Conservation (phyloP, 371 early-diverging fungal species). For the Mucor plumbeus region DNA sequence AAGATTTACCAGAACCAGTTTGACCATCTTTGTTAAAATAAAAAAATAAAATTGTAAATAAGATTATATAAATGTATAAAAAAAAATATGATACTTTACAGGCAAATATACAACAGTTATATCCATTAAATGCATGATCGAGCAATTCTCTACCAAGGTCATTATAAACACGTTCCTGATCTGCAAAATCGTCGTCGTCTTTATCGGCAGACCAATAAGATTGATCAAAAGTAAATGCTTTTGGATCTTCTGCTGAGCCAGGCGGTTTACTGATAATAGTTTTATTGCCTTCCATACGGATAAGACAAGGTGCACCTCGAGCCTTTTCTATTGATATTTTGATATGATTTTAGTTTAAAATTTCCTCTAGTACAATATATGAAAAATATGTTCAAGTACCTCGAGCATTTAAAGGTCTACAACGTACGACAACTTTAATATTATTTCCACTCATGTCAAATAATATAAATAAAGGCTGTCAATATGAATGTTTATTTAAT, state of each 20-base stretch:
- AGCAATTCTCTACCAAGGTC: constrained; percentile 76
- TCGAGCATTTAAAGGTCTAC: constrained; percentile 31
- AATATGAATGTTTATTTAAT: background rate
- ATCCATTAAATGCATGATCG: constrained; percentile 86
- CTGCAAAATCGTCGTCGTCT: constrained; percentile 64
- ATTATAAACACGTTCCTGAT: constrained; percentile 80
- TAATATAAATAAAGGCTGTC: background rate
- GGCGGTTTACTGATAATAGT: constrained; percentile 62
- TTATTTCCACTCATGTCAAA: constrained; percentile 26
- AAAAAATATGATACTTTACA: constrained; percentile 50
- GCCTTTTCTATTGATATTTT: constrained; percentile 52
- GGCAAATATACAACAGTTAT: constrained; percentile 87
- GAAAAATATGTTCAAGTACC: constrained; percentile 12
- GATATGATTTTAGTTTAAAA: background rate
- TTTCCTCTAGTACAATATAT: background rate
- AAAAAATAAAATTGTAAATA: constrained; percentile 13
- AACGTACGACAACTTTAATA: constrained; percentile 33
- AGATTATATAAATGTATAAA: background rate
- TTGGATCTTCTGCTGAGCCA: constrained; percentile 32
- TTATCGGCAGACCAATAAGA: constrained; percentile 82
- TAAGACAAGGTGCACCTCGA: constrained; percentile 58
- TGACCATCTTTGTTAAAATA: constrained; percentile 70
- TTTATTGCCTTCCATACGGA: constrained; percentile 68
- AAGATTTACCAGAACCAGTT: constrained; percentile 83
- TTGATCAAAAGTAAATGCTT: constrained; percentile 80